phyloP scores from a whole-genome alignment of 352 stramenopile species.

The Globisporangium paddicum region DNA sequence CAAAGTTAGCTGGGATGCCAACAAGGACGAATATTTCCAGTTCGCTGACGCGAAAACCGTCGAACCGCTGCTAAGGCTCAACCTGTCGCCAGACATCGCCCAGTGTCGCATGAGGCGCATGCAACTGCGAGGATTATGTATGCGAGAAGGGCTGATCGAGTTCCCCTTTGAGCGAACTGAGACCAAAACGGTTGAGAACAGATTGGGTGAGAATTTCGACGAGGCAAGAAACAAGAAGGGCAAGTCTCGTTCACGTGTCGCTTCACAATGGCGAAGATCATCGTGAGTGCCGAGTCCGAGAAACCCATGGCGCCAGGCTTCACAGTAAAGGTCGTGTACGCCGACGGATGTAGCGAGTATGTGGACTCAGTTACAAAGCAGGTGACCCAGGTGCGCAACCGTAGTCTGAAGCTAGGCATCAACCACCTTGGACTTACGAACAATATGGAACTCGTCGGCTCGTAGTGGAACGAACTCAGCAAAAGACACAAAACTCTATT shows the following conservation, averaged over 20 bases:
- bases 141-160: conserved; percentile 4
- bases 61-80: conserved; percentile 12
- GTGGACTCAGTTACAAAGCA: neutral
- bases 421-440: too few species aligned
- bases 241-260: conserved; percentile 31
- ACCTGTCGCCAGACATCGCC: conserved; percentile 23
- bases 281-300: neutral
- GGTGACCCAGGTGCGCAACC: neutral
- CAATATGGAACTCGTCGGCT: too few species aligned
- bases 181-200: too few species aligned
- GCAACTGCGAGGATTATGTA: conserved; percentile 25
- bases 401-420: too few species aligned
- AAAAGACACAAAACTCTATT: too few species aligned
- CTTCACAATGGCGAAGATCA: conserved; percentile 20
- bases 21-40: too few species aligned
- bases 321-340: neutral
- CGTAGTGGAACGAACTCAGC: too few species aligned
- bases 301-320: neutral
- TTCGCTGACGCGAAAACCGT: neutral
- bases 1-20: too few species aligned
- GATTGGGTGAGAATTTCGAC: too few species aligned
- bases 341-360: neutral
- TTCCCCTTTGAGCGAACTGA: conserved; percentile 24
- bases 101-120: conserved; percentile 18
- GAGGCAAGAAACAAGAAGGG: conserved; percentile 14